Conservation (phyloP, 2,329 filamentous ascomycete species). For the Chaetoscypha palmicola region DNA sequence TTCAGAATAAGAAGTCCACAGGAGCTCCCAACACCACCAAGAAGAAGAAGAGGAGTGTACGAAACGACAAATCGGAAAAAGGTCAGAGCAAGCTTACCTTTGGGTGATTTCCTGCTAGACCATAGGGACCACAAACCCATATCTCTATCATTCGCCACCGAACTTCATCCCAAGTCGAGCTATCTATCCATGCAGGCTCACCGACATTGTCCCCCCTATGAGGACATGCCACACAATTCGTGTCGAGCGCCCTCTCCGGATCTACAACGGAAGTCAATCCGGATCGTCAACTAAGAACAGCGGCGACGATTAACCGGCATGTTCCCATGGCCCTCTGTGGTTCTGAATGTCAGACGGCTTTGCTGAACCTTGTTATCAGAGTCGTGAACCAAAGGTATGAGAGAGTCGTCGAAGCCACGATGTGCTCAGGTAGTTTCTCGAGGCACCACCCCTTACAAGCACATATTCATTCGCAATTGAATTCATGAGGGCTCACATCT, state of each 20-base stretch:
- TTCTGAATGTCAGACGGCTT: slow-evolving; percentile 2
- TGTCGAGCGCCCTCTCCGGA: slow-evolving; percentile 9
- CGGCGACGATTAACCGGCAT: slow-evolving; percentile 10
- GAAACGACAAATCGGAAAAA: slow-evolving; percentile 37
- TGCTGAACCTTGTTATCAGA: slow-evolving; percentile 12
- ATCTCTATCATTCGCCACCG: background rate
- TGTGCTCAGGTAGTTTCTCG: background rate
- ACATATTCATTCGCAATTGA: too few species aligned
- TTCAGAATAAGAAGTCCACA: slow-evolving; percentile 28
- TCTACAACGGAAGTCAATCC: slow-evolving; percentile 8
- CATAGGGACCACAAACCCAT: background rate
- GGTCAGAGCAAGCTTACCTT: slow-evolving; percentile 56
- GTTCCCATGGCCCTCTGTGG: slow-evolving; percentile 8
- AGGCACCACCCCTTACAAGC: too few species aligned
- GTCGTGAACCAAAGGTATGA: slow-evolving; percentile 6
- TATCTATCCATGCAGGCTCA: slow-evolving; percentile 6
- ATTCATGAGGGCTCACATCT: slow-evolving; percentile 9
- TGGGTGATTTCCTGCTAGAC: slow-evolving; percentile 25
- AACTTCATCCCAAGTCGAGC: background rate
- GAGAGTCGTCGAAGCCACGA: background rate
- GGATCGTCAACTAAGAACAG: slow-evolving; percentile 16
- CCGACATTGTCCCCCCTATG: slow-evolving; percentile 17
- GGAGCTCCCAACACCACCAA: slow-evolving; percentile 25
- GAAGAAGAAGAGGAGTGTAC: slow-evolving; percentile 27
- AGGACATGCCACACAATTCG: slow-evolving; percentile 23